Evolutionary conservation across 2,329 filamentous ascomycete genomes (phyloP).

Genomic region (Botrytis fragariae): DNA sequence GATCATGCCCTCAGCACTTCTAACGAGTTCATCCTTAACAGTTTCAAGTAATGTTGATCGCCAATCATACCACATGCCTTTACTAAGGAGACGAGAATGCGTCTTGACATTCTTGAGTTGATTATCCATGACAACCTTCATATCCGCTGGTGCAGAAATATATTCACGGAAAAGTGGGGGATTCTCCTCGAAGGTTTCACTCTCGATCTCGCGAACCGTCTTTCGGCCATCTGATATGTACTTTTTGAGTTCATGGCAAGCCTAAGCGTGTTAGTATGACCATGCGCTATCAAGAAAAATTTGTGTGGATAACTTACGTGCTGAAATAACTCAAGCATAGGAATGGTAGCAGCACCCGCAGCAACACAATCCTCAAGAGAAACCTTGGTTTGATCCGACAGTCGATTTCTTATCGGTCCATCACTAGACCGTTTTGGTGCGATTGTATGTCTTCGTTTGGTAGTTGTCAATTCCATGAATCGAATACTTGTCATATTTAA

Average conservation of each 20-base stretch:
- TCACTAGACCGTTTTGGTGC: conserved; percentile 51
- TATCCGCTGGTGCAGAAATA: conserved; percentile 76
- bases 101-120: conserved; percentile 98
- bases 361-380: conserved; percentile 77
- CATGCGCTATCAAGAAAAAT: neutral
- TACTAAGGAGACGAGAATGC: conserved; percentile 83
- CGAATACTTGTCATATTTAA: conserved; percentile 93
- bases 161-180: conserved; percentile 91
- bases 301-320: conserved; percentile 55
- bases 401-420: conserved; percentile 34
- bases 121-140: conserved; percentile 86
- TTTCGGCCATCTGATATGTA: conserved; percentile 92
- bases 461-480: conserved; percentile 98
- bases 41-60: conserved; percentile 80
- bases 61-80: conserved; percentile 98
- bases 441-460: conserved; percentile 83
- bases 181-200: conserved; percentile 84
- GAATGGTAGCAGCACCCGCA: conserved; percentile 85
- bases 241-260: conserved; percentile 91
- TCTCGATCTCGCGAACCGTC: conserved; percentile 88
- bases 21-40: conserved; percentile 80
- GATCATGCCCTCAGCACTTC: conserved; percentile 73
- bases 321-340: conserved; percentile 91
- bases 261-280: conserved; percentile 45
- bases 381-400: conserved; percentile 43